Evolutionary conservation across 2,329 filamentous ascomycete genomes (phyloP).

Genomic region (Colletotrichum plurivorum): DNA sequence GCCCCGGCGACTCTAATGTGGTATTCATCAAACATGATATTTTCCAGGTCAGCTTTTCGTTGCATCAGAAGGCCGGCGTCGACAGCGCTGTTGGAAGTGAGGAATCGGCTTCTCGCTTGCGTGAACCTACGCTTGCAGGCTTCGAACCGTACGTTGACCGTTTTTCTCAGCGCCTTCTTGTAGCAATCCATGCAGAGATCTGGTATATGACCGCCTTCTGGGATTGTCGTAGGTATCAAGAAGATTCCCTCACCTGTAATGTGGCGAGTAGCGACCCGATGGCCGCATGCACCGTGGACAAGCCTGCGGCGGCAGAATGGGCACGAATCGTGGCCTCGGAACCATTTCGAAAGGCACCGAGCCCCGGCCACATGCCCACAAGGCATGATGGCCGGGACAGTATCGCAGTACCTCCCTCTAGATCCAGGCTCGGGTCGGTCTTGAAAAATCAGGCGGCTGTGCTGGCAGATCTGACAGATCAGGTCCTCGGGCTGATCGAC

Average conservation of each 20-base stretch:
- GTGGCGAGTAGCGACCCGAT: slow-evolving; percentile 45
- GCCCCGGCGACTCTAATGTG: background rate
- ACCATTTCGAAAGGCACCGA: slow-evolving; percentile 48
- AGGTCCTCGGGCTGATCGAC: slow-evolving; percentile 45
- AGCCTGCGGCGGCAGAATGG: slow-evolving; percentile 52
- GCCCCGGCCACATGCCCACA: slow-evolving; percentile 53
- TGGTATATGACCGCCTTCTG: slow-evolving; percentile 49
- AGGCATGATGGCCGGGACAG: slow-evolving; percentile 49
- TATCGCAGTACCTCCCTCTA: background rate
- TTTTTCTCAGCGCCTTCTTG: slow-evolving; percentile 4
- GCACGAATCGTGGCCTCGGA: slow-evolving; percentile 45
- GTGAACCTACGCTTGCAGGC: slow-evolving; percentile 22
- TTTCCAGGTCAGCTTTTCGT: slow-evolving; percentile 32
- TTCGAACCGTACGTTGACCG: slow-evolving; percentile 4
- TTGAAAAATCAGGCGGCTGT: slow-evolving; percentile 41
- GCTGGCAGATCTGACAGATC: slow-evolving; percentile 47
- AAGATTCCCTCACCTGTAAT: slow-evolving; percentile 50
- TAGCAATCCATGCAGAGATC: slow-evolving; percentile 42
- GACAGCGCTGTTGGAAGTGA: background rate
- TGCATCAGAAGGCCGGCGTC: slow-evolving; percentile 18
- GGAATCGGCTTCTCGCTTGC: slow-evolving; percentile 18
- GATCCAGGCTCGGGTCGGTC: background rate
- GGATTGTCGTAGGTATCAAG: slow-evolving; percentile 50
- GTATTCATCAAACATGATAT: slow-evolving; percentile 12
- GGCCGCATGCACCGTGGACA: slow-evolving; percentile 47